Conservation (phyloP, 345 rosid genomes). For the Salix purpurea region DNA sequence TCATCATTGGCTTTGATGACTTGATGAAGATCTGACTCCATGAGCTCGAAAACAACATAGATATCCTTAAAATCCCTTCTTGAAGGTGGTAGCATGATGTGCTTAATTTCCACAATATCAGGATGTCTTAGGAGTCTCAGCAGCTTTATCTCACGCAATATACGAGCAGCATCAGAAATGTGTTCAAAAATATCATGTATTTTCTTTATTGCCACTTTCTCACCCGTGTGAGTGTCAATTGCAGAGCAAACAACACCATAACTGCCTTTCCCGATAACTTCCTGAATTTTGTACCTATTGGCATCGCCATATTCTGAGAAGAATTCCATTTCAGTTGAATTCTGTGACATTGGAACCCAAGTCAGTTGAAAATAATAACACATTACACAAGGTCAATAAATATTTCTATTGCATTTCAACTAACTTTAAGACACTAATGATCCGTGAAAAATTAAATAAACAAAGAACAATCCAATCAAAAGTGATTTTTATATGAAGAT, state of each 20-base stretch:
- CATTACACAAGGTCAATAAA: not conserved
- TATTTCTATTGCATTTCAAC: not conserved
- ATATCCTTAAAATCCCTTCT: conserved; percentile 90
- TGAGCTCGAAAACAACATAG: conserved; percentile 92
- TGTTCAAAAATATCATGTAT: conserved; percentile 89
- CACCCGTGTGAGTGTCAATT: conserved; percentile 70
- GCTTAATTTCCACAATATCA: conserved; percentile 90
- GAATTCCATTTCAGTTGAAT: conserved; percentile 72
- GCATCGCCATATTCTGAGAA: conserved; percentile 95
- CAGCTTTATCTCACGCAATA: conserved; percentile 85
- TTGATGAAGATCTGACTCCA: conserved; percentile 96
- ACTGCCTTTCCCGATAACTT: conserved; percentile 91
- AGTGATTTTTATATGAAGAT: not conserved
- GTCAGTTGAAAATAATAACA: conserved; percentile 5
- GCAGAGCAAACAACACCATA: conserved; percentile 96
- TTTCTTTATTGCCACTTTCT: conserved; percentile 89
- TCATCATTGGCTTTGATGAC: conserved; percentile 97
- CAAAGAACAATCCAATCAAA: not conserved
- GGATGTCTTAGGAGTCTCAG: conserved; percentile 85
- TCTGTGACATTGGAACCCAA: conserved; percentile 40
- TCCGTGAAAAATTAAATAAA: not conserved
- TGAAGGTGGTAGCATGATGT: conserved; percentile 94
- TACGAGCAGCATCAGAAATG: conserved; percentile 85
- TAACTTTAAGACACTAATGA: not conserved
- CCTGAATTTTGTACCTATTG: conserved; percentile 74